These are phyloP conservation scores for Lactarius quietus DNA, from an alignment of 768 basidiomycete genomes.

Conservation along the genomic window DNA sequence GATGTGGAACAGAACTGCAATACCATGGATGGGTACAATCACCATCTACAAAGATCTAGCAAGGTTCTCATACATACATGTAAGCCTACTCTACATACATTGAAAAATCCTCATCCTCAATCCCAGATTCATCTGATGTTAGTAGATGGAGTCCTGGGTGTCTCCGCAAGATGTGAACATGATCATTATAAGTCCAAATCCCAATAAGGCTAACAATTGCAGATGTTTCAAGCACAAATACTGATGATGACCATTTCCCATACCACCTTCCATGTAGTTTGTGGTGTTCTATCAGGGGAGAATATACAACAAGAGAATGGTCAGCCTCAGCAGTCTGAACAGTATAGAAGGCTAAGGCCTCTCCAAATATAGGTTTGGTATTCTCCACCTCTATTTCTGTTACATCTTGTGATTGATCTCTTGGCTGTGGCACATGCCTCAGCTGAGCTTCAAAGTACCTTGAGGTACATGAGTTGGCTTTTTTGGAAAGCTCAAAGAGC, in stretches of 20 bases:
- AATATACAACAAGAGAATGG: background rate
- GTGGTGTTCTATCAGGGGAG: background rate
- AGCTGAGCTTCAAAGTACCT: background rate
- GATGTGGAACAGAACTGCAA: constrained; percentile 96
- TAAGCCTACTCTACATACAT: too few species aligned
- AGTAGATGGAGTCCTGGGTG: too few species aligned
- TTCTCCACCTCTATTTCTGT: background rate
- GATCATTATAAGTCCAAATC: too few species aligned
- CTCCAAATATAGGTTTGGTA: background rate
- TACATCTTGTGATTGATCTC: background rate
- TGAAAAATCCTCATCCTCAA: too few species aligned
- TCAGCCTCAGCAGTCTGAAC: background rate
- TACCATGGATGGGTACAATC: constrained; percentile 90
- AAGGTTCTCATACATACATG: too few species aligned
- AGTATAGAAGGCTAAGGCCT: background rate
- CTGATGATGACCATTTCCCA: too few species aligned
- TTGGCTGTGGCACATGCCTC: background rate
- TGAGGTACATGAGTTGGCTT: background rate
- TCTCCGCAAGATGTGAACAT: too few species aligned
- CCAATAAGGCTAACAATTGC: too few species aligned
- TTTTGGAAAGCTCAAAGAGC: background rate
- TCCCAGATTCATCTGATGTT: too few species aligned
- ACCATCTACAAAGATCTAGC: constrained; percentile 56
- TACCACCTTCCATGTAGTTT: background rate
- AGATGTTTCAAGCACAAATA: too few species aligned